phyloP scores from a whole-genome alignment of 345 rosid genomes.

The Eucalyptus albens region DNA sequence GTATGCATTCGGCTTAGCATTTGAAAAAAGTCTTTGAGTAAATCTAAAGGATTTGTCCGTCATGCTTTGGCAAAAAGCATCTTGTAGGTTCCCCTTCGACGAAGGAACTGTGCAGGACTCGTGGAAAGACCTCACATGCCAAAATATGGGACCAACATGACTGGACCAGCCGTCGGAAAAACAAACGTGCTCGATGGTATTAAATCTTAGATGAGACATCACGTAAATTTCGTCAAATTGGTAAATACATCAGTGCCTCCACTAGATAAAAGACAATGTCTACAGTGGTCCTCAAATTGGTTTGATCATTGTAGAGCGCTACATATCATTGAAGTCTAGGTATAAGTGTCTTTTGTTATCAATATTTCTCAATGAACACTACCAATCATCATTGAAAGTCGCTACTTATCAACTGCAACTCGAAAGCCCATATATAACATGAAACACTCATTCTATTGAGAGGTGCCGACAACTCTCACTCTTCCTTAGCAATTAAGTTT shows the following conservation, averaged over 20 bases:
- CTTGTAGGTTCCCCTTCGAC: background rate
- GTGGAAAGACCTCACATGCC: background rate
- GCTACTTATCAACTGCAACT: background rate
- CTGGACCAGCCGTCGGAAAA: background rate
- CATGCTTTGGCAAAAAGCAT: background rate
- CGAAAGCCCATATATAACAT: background rate
- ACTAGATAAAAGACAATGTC: background rate
- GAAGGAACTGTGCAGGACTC: background rate
- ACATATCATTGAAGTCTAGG: background rate
- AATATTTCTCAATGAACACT: background rate
- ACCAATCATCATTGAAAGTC: too few species aligned
- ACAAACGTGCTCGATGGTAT: background rate
- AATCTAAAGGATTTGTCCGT: background rate
- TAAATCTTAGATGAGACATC: background rate
- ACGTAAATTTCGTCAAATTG: background rate
- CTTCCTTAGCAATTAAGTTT: background rate
- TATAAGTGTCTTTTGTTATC: background rate
- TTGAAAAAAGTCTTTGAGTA: background rate
- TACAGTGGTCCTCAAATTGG: background rate
- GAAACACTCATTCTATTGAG: background rate
- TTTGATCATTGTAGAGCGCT: background rate
- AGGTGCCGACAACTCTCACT: background rate
- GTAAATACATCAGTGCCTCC: background rate
- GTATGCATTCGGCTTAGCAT: background rate
- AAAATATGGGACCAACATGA: background rate